Evolutionary conservation across 768 basidiomycete species (phyloP).

Genomic region (Leccinum barrowsii): DNA sequence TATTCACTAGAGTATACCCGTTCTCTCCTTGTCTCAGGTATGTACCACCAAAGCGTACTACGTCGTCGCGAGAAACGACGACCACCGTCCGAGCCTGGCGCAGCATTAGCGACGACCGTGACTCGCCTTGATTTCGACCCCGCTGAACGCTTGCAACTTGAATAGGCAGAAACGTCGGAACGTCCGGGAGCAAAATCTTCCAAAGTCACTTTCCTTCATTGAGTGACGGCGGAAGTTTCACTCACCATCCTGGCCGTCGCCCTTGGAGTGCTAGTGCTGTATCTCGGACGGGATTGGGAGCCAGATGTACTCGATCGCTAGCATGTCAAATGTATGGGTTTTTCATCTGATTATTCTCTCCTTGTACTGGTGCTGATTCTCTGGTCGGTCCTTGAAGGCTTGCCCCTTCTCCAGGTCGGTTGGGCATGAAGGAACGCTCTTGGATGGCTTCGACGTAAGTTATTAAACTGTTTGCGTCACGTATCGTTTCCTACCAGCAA

Average conservation of each 20-base stretch:
- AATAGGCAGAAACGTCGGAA: conserved; percentile 37
- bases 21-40: background rate
- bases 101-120: background rate
- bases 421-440: conserved; percentile 64
- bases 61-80: conserved; percentile 1
- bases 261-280: conserved; percentile 52
- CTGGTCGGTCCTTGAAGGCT: conserved; percentile 23
- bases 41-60: conserved; percentile 11
- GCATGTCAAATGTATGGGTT: conserved; percentile 54
- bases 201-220: conserved; percentile 72
- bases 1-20: no score
- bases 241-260: conserved; percentile 54
- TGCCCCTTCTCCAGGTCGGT: conserved; percentile 53
- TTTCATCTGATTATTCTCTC: background rate
- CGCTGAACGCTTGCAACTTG: background rate
- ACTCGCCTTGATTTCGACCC: conserved; percentile 63
- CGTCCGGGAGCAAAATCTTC: conserved; percentile 76
- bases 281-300: conserved; percentile 79
- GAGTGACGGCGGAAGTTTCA: conserved; percentile 67
- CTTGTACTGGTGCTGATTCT: background rate
- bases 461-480: conserved; percentile 19
- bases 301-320: conserved; percentile 65
- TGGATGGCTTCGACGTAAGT: conserved; percentile 67
- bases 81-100: background rate
- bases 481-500: conserved; percentile 48